Conservation (phyloP, 2,329 filamentous ascomycete genomes). For the Blastomyces emzantsi region DNA sequence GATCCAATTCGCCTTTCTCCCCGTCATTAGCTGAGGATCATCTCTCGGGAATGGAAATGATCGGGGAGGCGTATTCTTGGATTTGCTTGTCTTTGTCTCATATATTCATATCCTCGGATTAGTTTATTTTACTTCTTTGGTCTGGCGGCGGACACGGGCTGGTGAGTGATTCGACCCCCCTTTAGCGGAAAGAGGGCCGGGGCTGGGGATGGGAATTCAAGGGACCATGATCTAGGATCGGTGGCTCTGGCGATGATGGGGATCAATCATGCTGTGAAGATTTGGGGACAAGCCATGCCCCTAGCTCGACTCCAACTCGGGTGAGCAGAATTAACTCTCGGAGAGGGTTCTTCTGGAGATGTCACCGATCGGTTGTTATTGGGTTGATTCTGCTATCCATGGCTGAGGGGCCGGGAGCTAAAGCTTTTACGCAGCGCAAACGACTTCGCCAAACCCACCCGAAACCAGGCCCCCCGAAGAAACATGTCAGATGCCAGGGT, state of each 20-base stretch:
- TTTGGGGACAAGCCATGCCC: not conserved
- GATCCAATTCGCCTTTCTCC: not conserved
- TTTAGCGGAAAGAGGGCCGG: not conserved
- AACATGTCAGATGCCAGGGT: not conserved
- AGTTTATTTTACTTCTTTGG: not conserved
- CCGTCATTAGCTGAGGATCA: not conserved
- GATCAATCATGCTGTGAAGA: not conserved
- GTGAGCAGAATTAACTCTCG: not conserved
- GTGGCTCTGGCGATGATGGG: not conserved
- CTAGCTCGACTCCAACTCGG: not conserved
- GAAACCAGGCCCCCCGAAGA: not conserved
- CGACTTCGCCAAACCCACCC: not conserved
- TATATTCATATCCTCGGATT: not conserved
- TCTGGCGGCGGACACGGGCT: not conserved
- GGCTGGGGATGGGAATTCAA: not conserved
- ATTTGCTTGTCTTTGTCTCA: not conserved
- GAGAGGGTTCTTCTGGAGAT: not conserved
- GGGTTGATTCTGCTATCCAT: not conserved
- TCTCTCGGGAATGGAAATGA: not conserved
- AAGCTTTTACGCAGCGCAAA: not conserved
- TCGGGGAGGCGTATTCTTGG: not conserved
- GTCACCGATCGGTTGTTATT: constrained; percentile 1
- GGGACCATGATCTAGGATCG: not conserved
- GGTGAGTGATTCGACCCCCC: not conserved
- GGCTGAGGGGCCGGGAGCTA: not conserved